These are phyloP conservation scores for Bonnemaisonia californica DNA, from an alignment of 31 red algal genomes.

Conservation along the genomic window DNA sequence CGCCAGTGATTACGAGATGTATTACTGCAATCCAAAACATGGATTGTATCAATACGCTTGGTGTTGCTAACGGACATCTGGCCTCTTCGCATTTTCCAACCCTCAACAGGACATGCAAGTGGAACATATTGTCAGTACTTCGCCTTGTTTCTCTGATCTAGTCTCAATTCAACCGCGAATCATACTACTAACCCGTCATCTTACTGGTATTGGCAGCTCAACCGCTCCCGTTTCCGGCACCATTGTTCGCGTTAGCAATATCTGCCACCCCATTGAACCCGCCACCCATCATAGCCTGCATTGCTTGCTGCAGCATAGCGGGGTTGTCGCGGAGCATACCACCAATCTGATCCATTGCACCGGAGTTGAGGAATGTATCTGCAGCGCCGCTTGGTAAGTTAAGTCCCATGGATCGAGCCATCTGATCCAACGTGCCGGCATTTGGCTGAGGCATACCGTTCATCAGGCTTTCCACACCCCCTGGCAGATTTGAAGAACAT, in stretches of 20 bases:
- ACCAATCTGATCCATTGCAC: constrained; percentile 36
- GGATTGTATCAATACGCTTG: too few relatives aligned
- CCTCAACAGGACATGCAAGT: too few relatives aligned
- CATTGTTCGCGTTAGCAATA: neutral
- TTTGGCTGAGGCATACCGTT: constrained; percentile 22
- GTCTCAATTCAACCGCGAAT: too few relatives aligned
- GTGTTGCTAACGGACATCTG: too few relatives aligned
- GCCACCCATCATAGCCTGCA: constrained; percentile 43
- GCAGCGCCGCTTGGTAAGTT: constrained; percentile 20
- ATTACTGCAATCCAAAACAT: too few relatives aligned
- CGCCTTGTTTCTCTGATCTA: too few relatives aligned
- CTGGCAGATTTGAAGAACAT: neutral
- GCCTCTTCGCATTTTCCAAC: too few relatives aligned
- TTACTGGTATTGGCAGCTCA: neutral
- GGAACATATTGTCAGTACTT: too few relatives aligned
- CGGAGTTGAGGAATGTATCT: constrained; percentile 34
- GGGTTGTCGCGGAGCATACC: constrained; percentile 40
- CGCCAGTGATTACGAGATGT: too few relatives aligned
- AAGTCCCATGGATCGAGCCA: constrained; percentile 45
- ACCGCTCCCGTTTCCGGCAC: neutral
- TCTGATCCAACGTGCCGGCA: constrained; percentile 14
- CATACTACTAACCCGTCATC: too few relatives aligned
- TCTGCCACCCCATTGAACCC: neutral
- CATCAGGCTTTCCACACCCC: constrained; percentile 5
- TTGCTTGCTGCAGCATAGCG: constrained; percentile 48